Conservation (phyloP, 2,329 filamentous ascomycete genomes). For the Hypoxylon sp. region DNA sequence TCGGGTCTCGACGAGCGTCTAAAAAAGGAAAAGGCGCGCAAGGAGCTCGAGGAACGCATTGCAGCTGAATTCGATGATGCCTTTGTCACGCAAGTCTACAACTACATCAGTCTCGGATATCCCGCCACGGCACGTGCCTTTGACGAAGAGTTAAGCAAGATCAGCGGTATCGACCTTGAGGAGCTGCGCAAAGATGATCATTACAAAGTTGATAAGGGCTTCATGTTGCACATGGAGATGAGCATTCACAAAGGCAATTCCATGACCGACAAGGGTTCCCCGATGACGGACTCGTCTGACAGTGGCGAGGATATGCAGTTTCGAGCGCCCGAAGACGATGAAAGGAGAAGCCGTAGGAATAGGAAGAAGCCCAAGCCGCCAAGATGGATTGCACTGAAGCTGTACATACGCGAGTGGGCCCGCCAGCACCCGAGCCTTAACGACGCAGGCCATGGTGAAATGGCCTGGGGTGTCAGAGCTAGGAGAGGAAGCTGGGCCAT, state of each 20-base stretch:
- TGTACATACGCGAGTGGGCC: slow-evolving; percentile 91
- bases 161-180: slow-evolving; percentile 75
- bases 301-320: slow-evolving; percentile 48
- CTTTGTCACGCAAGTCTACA: slow-evolving; percentile 96
- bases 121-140: slow-evolving; percentile 85
- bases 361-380: slow-evolving; percentile 52
- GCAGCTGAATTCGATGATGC: slow-evolving; percentile 79
- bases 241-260: slow-evolving; percentile 46
- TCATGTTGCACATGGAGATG: slow-evolving; percentile 71
- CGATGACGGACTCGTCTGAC: slow-evolving; percentile 40
- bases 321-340: slow-evolving; percentile 55
- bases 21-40: slow-evolving; percentile 61
- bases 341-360: slow-evolving; percentile 59
- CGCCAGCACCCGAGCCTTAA: slow-evolving; percentile 82
- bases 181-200: slow-evolving; percentile 78
- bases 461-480: slow-evolving; percentile 76
- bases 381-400: slow-evolving; percentile 84
- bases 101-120: slow-evolving; percentile 94
- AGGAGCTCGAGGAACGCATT: slow-evolving; percentile 66
- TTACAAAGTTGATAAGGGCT: slow-evolving; percentile 71
- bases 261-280: slow-evolving; percentile 35
- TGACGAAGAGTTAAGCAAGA: slow-evolving; percentile 86
- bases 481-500: slow-evolving; percentile 80
- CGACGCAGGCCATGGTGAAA: slow-evolving; percentile 65
- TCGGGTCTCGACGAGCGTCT: slow-evolving; percentile 65